Evolutionary conservation across 192 early-diverging fungal genomes (phyloP).

Genomic region (Coemansia sp.): DNA sequence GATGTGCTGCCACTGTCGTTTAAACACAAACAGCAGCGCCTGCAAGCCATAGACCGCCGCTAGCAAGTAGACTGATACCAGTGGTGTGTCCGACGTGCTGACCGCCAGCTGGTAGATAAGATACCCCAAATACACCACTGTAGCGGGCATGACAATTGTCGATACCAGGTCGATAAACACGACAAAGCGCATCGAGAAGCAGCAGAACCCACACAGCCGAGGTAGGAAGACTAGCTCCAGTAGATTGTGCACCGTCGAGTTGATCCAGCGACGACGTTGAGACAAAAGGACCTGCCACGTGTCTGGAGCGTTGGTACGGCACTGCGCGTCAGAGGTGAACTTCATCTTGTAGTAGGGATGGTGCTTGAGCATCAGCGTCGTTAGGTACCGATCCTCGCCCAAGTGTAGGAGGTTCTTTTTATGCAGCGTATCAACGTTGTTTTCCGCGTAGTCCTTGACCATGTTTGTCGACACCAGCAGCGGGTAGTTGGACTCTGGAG

Average conservation of each 20-base stretch:
- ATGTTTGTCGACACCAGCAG: constrained; percentile 85
- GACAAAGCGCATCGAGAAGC: constrained; percentile 98
- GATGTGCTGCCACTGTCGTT: constrained; percentile 92
- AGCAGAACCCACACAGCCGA: constrained; percentile 97
- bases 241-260: constrained; percentile 99
- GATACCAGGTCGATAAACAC: constrained; percentile 95
- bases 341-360: constrained; percentile 96
- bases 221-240: constrained; percentile 92
- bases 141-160: constrained; percentile 93
- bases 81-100: constrained; percentile 67
- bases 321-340: constrained; percentile 95
- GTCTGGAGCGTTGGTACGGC: constrained; percentile 95
- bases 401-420: constrained; percentile 98
- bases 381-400: constrained; percentile 99
- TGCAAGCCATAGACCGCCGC: constrained; percentile 91
- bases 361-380: constrained; percentile 95
- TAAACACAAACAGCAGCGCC: constrained; percentile 85
- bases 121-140: constrained; percentile 89
- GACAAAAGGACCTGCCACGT: constrained; percentile 95
- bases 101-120: constrained; percentile 71
- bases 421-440: constrained; percentile 96
- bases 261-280: constrained; percentile 99
- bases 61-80: constrained; percentile 84
- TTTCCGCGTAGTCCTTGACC: constrained; percentile 92
- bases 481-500: constrained; percentile 89